A percentile compares a stretch with the other conserved stretches of the same genome.
Evolutionary conservation across 768 basidiomycete genomes (phyloP).

Genomic region (Holtermanniella nyarrowii): DNA sequence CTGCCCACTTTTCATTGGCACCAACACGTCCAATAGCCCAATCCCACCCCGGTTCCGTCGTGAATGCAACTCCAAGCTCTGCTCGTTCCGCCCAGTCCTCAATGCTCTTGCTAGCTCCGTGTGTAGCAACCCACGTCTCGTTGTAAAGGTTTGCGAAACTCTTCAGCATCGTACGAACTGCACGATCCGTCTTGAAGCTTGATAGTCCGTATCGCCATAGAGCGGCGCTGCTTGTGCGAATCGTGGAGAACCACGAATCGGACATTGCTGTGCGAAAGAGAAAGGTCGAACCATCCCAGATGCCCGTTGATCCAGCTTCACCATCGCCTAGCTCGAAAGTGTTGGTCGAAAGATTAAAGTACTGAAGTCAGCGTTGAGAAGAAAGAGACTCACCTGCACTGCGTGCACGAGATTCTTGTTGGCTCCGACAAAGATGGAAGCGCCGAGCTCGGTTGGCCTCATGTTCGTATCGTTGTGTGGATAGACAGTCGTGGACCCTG

Average conservation of each 20-base stretch:
- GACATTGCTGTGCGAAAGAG: constrained; percentile 38
- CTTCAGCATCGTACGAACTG: constrained; percentile 39
- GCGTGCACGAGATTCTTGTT: constrained; percentile 69
- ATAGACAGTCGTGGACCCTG: constrained; percentile 68
- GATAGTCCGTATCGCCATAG: constrained; percentile 68
- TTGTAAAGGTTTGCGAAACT: constrained; percentile 53
- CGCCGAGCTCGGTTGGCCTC: constrained; percentile 68
- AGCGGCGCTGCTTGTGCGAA: constrained; percentile 25
- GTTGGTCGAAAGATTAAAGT: constrained; percentile 23
- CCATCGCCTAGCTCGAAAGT: constrained; percentile 22
- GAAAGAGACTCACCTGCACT: constrained; percentile 48
- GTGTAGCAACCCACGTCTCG: constrained; percentile 17
- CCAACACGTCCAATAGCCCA: constrained; percentile 50
- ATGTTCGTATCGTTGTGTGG: constrained; percentile 56
- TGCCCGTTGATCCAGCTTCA: constrained; percentile 39
- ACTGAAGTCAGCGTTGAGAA: constrained; percentile 4
- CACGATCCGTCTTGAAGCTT: constrained; percentile 49
- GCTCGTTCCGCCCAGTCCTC: constrained; percentile 25
- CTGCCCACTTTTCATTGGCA: constrained; percentile 52
- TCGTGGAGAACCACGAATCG: constrained; percentile 41
- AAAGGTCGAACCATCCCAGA: constrained; percentile 76
- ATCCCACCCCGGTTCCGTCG: constrained; percentile 50
- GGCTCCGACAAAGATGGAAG: constrained; percentile 63
- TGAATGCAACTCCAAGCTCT: constrained; percentile 35
- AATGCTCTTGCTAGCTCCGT: constrained; percentile 18